A percentile compares a stretch with the other conserved stretches of the same genome.
These are phyloP conservation scores for Backusella tarrabulga DNA, from an alignment of 192 early-diverging fungal genomes.

Conservation along the genomic window DNA sequence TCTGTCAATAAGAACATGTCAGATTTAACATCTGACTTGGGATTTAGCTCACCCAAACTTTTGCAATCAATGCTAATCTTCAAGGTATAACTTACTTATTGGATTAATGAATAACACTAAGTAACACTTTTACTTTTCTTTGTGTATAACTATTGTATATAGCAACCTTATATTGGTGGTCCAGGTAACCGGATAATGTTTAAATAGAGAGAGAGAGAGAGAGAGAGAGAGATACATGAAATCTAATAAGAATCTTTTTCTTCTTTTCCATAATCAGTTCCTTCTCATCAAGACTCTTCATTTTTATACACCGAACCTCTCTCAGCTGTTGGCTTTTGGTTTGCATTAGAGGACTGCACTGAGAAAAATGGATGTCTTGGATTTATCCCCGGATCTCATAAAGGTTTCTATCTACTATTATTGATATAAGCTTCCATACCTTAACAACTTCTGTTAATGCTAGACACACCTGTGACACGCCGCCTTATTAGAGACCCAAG, in stretches of 20 bases:
- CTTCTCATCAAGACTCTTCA: constrained; percentile 87
- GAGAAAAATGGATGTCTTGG: constrained; percentile 83
- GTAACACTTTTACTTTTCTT: neutral
- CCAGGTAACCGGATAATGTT: constrained; percentile 20
- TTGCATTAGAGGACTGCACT: constrained; percentile 92
- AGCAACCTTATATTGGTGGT: constrained; percentile 58
- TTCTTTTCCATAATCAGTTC: constrained; percentile 54
- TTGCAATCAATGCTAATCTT: constrained; percentile 94
- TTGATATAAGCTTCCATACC: neutral
- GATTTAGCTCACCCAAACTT: constrained; percentile 68
- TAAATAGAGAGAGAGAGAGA: constrained; percentile 7
- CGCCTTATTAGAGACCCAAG: constrained; percentile 62
- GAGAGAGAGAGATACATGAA: neutral
- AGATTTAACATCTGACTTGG: constrained; percentile 56
- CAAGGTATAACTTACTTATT: constrained; percentile 43
- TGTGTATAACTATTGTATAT: neutral
- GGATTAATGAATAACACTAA: neutral
- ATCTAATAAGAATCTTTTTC: constrained; percentile 16
- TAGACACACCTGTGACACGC: constrained; percentile 55
- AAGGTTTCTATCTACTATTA: constrained; percentile 34
- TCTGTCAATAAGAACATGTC: constrained; percentile 54
- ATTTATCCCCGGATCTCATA: constrained; percentile 84
- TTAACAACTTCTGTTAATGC: neutral
- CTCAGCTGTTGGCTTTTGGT: constrained; percentile 87
- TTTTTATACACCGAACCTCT: constrained; percentile 88